Evolutionary conservation across 2,329 filamentous ascomycete genomes (phyloP).

Genomic region (Cercospora beticola): DNA sequence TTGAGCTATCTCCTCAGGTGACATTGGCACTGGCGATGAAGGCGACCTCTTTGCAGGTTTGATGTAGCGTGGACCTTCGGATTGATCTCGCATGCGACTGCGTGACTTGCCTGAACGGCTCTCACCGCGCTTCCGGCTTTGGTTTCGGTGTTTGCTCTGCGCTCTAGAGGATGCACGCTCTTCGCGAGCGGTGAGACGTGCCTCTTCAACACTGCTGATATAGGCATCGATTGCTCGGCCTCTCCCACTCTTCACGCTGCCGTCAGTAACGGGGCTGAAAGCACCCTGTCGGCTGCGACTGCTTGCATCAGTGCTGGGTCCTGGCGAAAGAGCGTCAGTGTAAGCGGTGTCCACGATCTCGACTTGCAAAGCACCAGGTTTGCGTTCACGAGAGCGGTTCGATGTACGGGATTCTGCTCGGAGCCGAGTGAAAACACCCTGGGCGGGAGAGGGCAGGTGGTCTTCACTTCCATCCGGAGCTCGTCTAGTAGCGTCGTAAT

Average conservation of each 20-base stretch:
- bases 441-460: constrained; percentile 67
- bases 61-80: constrained; percentile 70
- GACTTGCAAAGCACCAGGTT: constrained; percentile 66
- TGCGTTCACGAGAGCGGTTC: constrained; percentile 74
- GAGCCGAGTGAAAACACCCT: constrained; percentile 61
- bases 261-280: constrained; percentile 41
- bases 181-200: constrained; percentile 44
- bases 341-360: constrained; percentile 48
- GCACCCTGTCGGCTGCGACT: constrained; percentile 43
- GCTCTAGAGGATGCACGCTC: constrained; percentile 30
- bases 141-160: constrained; percentile 47
- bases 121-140: constrained; percentile 50
- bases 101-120: constrained; percentile 38
- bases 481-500: constrained; percentile 23
- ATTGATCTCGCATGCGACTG: constrained; percentile 50
- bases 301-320: constrained; percentile 21
- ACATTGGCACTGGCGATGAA: constrained; percentile 91
- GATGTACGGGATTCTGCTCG: constrained; percentile 62
- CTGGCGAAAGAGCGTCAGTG: constrained; percentile 28
- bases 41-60: constrained; percentile 81
- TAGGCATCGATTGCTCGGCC: constrained; percentile 75
- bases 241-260: constrained; percentile 58
- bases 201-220: constrained; percentile 80
- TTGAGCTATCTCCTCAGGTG: constrained; percentile 68
- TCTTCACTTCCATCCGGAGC: constrained; percentile 15